Conservation (phyloP, 768 basidiomycete genomes). For the Lactifluus pinguis region DNA sequence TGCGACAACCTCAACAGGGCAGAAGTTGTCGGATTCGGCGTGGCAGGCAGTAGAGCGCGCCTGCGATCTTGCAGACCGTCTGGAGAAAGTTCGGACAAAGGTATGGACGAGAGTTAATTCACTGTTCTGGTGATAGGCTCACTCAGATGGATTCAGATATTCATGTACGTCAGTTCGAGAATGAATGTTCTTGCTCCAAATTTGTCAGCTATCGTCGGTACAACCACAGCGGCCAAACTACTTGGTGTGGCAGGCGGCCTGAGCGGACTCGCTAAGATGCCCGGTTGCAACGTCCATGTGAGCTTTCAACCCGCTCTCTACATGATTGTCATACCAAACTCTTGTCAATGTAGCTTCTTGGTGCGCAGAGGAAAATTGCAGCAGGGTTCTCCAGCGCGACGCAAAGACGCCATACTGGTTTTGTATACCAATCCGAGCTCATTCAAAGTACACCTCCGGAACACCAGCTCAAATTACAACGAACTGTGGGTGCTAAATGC, state of each 20-base stretch:
- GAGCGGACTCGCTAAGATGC: constrained; percentile 85
- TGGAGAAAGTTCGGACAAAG: constrained; percentile 87
- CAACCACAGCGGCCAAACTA: constrained; percentile 95
- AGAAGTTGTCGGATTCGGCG: constrained; percentile 53
- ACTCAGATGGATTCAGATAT: constrained; percentile 55
- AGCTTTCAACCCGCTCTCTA: constrained; percentile 25
- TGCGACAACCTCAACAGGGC: constrained; percentile 83
- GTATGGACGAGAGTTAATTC: constrained; percentile 29
- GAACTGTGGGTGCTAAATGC: constrained; percentile 88
- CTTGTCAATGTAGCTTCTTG: constrained; percentile 57
- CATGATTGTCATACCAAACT: background rate
- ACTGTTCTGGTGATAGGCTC: background rate
- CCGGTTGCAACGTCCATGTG: constrained; percentile 91
- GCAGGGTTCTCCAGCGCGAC: constrained; percentile 85
- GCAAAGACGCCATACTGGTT: constrained; percentile 90
- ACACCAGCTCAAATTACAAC: constrained; percentile 84
- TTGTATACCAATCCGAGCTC: constrained; percentile 90
- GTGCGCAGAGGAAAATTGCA: constrained; percentile 87
- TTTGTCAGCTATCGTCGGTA: constrained; percentile 96
- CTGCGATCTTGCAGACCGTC: constrained; percentile 78
- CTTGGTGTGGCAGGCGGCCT: constrained; percentile 96
- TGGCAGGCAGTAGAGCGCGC: constrained; percentile 82
- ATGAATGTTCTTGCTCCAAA: constrained; percentile 99
- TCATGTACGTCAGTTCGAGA: constrained; percentile 98
- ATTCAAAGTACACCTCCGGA: constrained; percentile 81